Evolutionary conservation across 176 grass and related monocot species (phyloP), one percentile per base, ranked within the genome.

Genomic region (Secale cereale): DNA sequence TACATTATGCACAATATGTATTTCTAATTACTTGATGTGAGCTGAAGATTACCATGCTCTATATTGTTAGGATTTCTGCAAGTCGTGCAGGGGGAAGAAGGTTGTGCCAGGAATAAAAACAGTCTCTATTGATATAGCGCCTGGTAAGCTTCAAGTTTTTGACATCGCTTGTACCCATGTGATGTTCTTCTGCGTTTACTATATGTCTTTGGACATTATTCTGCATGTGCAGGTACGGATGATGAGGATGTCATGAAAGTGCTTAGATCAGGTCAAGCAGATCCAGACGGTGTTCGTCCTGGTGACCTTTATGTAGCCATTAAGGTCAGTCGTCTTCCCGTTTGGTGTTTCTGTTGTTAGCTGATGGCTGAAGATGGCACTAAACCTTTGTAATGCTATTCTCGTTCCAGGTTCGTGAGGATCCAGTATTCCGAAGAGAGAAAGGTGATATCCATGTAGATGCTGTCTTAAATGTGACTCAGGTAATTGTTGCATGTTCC

Each of bases 371-470:
- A 80, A 83, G 48, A 75, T 79, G 63, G 5, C 14, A 25, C 3
- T 61, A 75, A 12, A 27, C 60, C 59, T 80, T 86, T 0, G 59
- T 37, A 40, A 64, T 46, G 29, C 78, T 85, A 68, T 61, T 82
- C 59, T 81, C 61, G 78, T 81, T 82, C 29, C 89, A 98, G 97
- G 97, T 98, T 69, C 88, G 66, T 79, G 93, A 89, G 50, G 93
- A 98, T 76, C 97, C 91, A 39, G 91, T 98, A 62, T 98, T 98
- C 65, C 88, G 91, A 56, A 94, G 97, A 89, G 93, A 98, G 10
- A 98, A 88, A 85, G 86, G 89, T 79, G 86, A 98, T 91, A 95
- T 99, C 76, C 97, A 96, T 85, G 93, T 99, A 33, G 90, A 99
- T 91, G 45, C 93, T 87, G 86, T 80, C 28, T 72, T 99, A 71